Percentiles rank a stretch among this genome's conserved stretches.
phyloP scores from a whole-genome alignment of 2,329 filamentous ascomycete species.

The Aspergillus chevalieri region DNA sequence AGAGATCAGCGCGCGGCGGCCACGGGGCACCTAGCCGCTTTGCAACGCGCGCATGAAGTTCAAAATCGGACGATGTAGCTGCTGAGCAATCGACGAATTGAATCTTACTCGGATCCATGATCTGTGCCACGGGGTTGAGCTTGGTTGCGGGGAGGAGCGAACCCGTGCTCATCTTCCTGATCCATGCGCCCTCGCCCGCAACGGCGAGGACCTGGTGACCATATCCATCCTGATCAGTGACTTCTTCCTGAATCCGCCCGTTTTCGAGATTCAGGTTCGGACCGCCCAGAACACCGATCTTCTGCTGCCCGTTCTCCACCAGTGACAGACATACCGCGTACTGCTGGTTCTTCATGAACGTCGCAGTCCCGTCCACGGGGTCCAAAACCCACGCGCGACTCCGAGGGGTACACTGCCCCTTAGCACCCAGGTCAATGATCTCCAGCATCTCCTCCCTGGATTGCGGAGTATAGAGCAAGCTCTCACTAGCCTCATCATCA shows the following conservation, averaged over 20 bases:
- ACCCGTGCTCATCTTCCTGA: slow-evolving; percentile 33
- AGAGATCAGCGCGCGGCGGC: slow-evolving; percentile 45
- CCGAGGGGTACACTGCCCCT: slow-evolving; percentile 32
- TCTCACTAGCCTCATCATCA: slow-evolving; percentile 27
- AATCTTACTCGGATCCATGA: slow-evolving; percentile 26
- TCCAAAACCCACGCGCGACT: slow-evolving; percentile 57
- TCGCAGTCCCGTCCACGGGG: slow-evolving; percentile 59
- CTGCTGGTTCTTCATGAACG: slow-evolving; percentile 56
- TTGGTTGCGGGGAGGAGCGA: slow-evolving; percentile 27
- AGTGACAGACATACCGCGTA: slow-evolving; percentile 58
- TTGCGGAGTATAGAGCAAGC: slow-evolving; percentile 34
- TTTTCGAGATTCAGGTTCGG: slow-evolving; percentile 51
- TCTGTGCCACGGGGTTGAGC: slow-evolving; percentile 22
- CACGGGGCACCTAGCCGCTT: slow-evolving; percentile 37
- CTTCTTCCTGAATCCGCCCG: slow-evolving; percentile 30
- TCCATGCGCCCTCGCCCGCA: slow-evolving; percentile 38
- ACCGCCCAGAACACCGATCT: slow-evolving; percentile 56
- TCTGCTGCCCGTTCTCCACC: slow-evolving; percentile 52
- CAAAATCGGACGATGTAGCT: slow-evolving; percentile 32
- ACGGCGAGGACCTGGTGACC: slow-evolving; percentile 49
- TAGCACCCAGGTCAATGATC: slow-evolving; percentile 55
- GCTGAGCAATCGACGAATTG: slow-evolving; percentile 43
- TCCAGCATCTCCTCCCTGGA: slow-evolving; percentile 53
- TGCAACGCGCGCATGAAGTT: slow-evolving; percentile 35
- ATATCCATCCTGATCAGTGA: slow-evolving; percentile 39